Evolutionary conservation across 2,329 filamentous ascomycete genomes (phyloP).

Genomic region (Colletotrichum sp.): DNA sequence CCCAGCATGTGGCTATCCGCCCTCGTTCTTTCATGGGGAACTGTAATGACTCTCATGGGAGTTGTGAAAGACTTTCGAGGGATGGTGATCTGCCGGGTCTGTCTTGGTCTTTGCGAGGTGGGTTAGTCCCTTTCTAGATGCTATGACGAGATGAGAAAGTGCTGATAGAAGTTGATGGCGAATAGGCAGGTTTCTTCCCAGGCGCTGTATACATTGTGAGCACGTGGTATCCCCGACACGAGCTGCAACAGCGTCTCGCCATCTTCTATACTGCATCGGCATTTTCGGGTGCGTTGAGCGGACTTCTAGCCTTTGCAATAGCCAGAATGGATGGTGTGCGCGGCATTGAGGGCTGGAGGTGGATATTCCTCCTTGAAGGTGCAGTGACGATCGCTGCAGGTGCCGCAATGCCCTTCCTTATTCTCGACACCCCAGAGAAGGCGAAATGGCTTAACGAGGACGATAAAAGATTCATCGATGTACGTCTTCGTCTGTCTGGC

Average conservation of each 20-base stretch:
- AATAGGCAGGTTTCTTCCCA: constrained; percentile 30
- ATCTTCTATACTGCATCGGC: constrained; percentile 45
- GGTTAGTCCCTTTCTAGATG: not conserved
- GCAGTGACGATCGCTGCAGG: constrained; percentile 44
- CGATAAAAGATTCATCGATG: constrained; percentile 36
- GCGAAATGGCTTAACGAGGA: constrained; percentile 37
- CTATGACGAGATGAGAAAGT: not conserved
- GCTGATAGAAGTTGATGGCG: not conserved
- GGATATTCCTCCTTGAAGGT: constrained; percentile 51
- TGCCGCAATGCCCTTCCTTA: constrained; percentile 30
- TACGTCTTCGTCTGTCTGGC: not conserved
- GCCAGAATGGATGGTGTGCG: constrained; percentile 53
- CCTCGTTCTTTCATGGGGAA: constrained; percentile 36
- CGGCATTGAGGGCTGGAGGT: constrained; percentile 59
- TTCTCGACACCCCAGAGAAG: constrained; percentile 39
- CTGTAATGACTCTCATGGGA: constrained; percentile 26
- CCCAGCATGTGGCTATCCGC: constrained; percentile 41
- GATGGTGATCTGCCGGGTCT: constrained; percentile 17
- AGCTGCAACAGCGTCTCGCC: constrained; percentile 32
- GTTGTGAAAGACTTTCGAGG: constrained; percentile 26
- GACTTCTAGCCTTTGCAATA: constrained; percentile 48
- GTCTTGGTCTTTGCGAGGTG: not conserved
- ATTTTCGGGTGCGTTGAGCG: constrained; percentile 50
- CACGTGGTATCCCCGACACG: constrained; percentile 34
- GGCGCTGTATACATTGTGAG: constrained; percentile 33